These are phyloP conservation scores for Heliamphora pulchella DNA, from an alignment of 179 eudicot species.

Conservation along the genomic window DNA sequence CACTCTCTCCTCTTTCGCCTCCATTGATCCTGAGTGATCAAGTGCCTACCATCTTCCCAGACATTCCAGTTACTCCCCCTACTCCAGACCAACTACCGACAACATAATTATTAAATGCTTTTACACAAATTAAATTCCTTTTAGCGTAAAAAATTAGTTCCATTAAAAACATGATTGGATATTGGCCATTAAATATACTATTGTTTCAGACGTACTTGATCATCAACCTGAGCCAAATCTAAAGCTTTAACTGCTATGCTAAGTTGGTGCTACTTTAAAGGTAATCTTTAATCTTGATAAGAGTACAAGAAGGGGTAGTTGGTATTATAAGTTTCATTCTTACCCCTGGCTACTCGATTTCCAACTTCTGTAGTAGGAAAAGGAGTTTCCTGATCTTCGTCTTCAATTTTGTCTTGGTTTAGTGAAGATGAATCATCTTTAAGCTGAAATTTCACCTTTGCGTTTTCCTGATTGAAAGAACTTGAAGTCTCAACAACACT, in stretches of 20 bases:
- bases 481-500: slow-evolving; percentile 24
- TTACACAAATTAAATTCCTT: slow-evolving; percentile 2
- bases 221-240: not conserved
- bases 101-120: not conserved
- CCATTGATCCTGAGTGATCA: too few relatives aligned
- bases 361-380: slow-evolving; percentile 32
- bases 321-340: slow-evolving; percentile 20
- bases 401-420: slow-evolving; percentile 37
- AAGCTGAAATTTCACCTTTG: slow-evolving; percentile 28
- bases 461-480: slow-evolving; percentile 26
- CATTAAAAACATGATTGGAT: not conserved
- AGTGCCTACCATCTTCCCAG: too few relatives aligned
- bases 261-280: not conserved
- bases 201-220: not conserved
- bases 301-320: not conserved
- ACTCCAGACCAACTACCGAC: too few relatives aligned
- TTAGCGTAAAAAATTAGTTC: not conserved
- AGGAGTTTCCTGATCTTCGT: slow-evolving; percentile 31
- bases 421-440: slow-evolving; percentile 34
- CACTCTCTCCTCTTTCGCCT: too few relatives aligned
- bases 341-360: slow-evolving; percentile 47
- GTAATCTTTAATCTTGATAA: not conserved
- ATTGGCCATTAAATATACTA: not conserved
- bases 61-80: too few relatives aligned
- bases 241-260: slow-evolving; percentile 2